Base-by-base conservation (phyloP, 225 moss, liverwort and hornwort species). In the Marchantia polymorpha region DNA sequence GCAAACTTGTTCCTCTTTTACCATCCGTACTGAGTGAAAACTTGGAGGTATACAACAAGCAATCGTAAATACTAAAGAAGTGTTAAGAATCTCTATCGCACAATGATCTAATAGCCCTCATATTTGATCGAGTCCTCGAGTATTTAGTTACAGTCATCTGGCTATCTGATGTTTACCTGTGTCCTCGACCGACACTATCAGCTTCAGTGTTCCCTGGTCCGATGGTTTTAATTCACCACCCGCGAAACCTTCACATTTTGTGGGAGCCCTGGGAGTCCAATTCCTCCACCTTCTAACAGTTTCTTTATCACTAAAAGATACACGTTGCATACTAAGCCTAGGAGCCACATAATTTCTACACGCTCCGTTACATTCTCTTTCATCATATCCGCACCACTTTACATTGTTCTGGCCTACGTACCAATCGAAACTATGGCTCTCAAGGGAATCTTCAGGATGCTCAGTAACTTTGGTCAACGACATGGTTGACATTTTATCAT, bases 141-240 rank as follows among this genome's bases (percentile, higher is more conserved):
- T 39, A 39, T 39, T 39, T 39, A 39, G 39, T 39, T 39, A 39
- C 39, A 39, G 39, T 39, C 27, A 66, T 7, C 14, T 23, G 65
- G 29, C 39, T 5, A 39, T 39, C 5, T 8, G 1, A 59, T 26
- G 20, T 64, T 47, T 59, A 90, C 90, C 88, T 79, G 91, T 93
- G 70, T 93, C 93, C 72, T 93, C 93, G 11, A 93, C 85, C 31
- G 93, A 91, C 64, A 90, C 79, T 30, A 86, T 85, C 83, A 93
- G 52, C n/a, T 83, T 81, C 69, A 85, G 7, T 13, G 55, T 70
- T n/a, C 64, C 16, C 22, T 22, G 64, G 7, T 75, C 63, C 14
- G 26, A 73, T 19, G 72, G 19, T 52, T 19, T 63, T 51, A 30
- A 17, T 29, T 64, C 71, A 14, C 76, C 75, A 7, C 75, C 74